Evolutionary conservation across 2,329 filamentous ascomycete species (phyloP), one percentile per base, ranked within the genome.

Genomic region (Neonectria faginata): DNA sequence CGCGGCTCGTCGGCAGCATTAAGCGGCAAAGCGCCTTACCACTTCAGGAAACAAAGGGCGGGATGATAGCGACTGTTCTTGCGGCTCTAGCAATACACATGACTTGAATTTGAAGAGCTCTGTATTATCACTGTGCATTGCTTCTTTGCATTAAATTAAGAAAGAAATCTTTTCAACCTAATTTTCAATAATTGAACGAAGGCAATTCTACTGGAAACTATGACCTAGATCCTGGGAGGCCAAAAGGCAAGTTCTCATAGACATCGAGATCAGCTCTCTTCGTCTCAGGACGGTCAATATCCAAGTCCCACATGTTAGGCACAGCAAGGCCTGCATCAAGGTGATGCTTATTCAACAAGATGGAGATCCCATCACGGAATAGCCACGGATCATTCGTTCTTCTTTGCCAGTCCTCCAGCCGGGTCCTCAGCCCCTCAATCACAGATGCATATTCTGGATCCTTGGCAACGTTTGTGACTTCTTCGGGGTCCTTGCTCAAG

Each of bases 331-430:
- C 57, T 2, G 57, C 57, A 52, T 59, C 57, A 12, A 59, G 47
- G 20, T 59, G 57, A 52, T 59, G 57, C 47, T 59, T 59, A 14
- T 59, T 59, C 18, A 59, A 12, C 27, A 59, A 16, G 20, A 59
- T 52, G 9, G 57, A 59, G 10, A 59, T 59, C 18, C 57, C 57
- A n/a, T 59, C 57, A 7, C 57, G 45, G 25, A 41, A 59, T 18
- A 59, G 47, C 57, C 57, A 59, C 10, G 57, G 57, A 18, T 59
- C 57, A 16, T 59, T 59, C 5, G 57, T 59, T 29, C 57, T 59
- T 10, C 57, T 47, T 27, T 59, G 57, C 57, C 57, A 59, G 11
- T 41, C 36, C 16, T 59, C 57, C 5, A 59, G 47, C n/a, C 36
- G 29, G 3, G 29, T 39, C 44, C 55, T 36, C 31, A 58, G 20